phyloP scores from a whole-genome alignment of 2,329 filamentous ascomycete genomes.

The Alternaria sp. region DNA sequence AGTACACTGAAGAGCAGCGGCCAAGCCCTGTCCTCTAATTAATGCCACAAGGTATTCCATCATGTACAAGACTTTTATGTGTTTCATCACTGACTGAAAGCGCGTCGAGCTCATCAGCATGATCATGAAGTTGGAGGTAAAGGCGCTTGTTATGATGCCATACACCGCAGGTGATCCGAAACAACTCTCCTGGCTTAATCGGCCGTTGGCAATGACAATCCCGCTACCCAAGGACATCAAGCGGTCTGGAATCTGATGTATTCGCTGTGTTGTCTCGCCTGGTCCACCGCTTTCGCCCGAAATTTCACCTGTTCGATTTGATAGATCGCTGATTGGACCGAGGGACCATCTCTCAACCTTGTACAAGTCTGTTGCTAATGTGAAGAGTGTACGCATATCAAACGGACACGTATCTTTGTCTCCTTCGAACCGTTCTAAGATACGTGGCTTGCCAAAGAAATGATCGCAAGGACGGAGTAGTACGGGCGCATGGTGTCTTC shows the following conservation, averaged over 20 bases:
- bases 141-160: conserved; percentile 9
- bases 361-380: background rate
- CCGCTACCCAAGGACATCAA: conserved; percentile 5
- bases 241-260: background rate
- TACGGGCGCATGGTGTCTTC: background rate
- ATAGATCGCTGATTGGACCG: background rate
- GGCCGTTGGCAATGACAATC: conserved; percentile 10
- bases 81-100: background rate
- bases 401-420: conserved; percentile 1
- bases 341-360: background rate
- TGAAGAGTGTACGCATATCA: conserved; percentile 7
- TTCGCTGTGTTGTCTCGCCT: background rate
- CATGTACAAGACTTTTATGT: background rate
- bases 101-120: background rate
- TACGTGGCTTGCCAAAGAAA: conserved; percentile 23
- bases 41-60: conserved; percentile 9
- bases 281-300: background rate
- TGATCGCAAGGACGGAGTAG: conserved; percentile 19
- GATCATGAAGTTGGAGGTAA: background rate
- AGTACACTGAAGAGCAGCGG: background rate
- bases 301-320: background rate
- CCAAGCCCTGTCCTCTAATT: background rate
- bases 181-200: conserved; percentile 2
- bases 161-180: conserved; percentile 1
- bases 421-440: conserved; percentile 9